Base-by-base conservation (phyloP, 768 basidiomycete genomes). In the Strobilomyces confusus region DNA sequence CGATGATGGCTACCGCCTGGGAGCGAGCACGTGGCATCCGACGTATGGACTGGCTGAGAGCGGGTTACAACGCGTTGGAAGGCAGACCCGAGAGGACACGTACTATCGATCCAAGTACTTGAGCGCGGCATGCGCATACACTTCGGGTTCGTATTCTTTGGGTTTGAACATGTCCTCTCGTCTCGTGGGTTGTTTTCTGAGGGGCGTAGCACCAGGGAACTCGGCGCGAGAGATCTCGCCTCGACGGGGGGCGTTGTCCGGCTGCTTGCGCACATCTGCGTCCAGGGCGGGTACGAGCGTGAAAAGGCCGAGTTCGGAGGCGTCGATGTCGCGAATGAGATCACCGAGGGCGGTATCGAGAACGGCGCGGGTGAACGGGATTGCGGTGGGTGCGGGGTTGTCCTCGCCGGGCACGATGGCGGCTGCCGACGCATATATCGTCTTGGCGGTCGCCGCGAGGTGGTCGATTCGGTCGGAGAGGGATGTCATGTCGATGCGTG, bases 21-120 rank as follows among this genome's bases (percentile, higher is more conserved):
- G 75, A 69, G n/a, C 69, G 72, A n/a, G 73, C 76, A 33, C 74
- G 75, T 1, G 78, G 76, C 79, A 80, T 80, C 3, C 69, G 74
- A 43, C 77, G 74, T 52, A 80, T 75, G 9, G 76, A 72, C 45
- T 75, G 70, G 52, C 76, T 78, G 46, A 38, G 42, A 48, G 68
- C 29, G 29, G 69, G 61, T 55, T 75, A 69, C 59, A 73, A 36
- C 77, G 32, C 42, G 51, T 38, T 19, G 44, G 51, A 33, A 33
- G 50, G 33, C 7, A 15, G 43, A 26, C 14, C n/a, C 9, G 19
- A 34, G 5, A 37, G 25, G 7, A 45, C 32, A 75, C 88, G 64
- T 62, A 89, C 88, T 88, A 92, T 66, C 83, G 80, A 64, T 88
- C 84, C 49, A 92, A 74, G 60, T 84, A 89, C 68, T 84, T 89